Evolutionary conservation across 2,329 filamentous ascomycete species (phyloP).

Genomic region (Gnomoniopsis sp.): DNA sequence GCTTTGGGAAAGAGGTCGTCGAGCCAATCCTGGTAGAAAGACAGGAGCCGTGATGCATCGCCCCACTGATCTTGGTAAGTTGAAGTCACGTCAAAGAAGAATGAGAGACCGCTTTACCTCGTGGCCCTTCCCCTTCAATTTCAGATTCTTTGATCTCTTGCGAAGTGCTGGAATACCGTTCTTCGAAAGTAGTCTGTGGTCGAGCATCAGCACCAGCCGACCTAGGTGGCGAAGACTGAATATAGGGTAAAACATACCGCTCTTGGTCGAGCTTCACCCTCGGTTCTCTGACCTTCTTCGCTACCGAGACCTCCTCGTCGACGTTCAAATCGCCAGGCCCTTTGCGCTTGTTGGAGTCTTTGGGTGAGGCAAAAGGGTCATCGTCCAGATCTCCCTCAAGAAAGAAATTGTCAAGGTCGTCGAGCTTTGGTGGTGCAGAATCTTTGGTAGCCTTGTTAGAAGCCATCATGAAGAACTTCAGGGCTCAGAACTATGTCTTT

Average conservation of each 20-base stretch:
- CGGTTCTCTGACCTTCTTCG: conserved; percentile 68
- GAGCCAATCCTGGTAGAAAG: conserved; percentile 94
- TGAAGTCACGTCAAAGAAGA: no score
- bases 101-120: conserved; percentile 55
- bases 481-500: background rate
- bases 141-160: conserved; percentile 66
- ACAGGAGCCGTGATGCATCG: conserved; percentile 76
- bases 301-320: conserved; percentile 81
- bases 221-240: background rate
- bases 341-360: conserved; percentile 45
- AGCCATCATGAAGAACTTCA: background rate
- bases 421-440: conserved; percentile 42
- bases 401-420: conserved; percentile 76
- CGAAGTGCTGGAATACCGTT: conserved; percentile 81
- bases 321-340: conserved; percentile 61
- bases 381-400: conserved; percentile 47
- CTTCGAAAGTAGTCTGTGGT: conserved; percentile 70
- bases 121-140: conserved; percentile 89
- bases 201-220: conserved; percentile 15
- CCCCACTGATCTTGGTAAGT: conserved; percentile 58
- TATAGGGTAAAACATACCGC: conserved; percentile 42
- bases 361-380: conserved; percentile 47
- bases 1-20: conserved; percentile 94
- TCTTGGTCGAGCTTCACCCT: conserved; percentile 84
- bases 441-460: conserved; percentile 14